Conservation (phyloP, 768 basidiomycete species). For the Pulveroboletus sp. region DNA sequence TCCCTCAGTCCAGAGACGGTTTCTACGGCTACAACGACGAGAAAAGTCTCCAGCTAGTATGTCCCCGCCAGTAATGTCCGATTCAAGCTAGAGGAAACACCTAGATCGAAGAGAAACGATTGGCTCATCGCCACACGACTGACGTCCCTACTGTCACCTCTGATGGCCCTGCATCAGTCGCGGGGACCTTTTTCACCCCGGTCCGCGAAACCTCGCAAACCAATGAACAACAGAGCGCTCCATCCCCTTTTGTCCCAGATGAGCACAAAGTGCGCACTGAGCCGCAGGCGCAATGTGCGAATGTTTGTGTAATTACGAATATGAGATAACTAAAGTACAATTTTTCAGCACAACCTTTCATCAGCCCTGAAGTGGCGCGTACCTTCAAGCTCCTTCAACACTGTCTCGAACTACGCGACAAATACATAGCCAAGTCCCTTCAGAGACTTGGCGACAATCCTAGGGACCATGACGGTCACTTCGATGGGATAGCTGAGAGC, state of each 20-base stretch:
- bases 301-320: neutral
- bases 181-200: slow-evolving; percentile 37
- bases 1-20: slow-evolving; percentile 57
- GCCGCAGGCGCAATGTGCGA: slow-evolving; percentile 31
- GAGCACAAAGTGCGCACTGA: slow-evolving; percentile 35
- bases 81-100: neutral
- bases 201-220: slow-evolving; percentile 29
- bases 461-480: slow-evolving; percentile 78
- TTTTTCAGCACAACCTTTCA: slow-evolving; percentile 18
- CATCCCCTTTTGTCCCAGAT: slow-evolving; percentile 27
- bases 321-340: slow-evolving; percentile 3
- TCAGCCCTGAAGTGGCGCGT: slow-evolving; percentile 43
- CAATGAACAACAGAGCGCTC: slow-evolving; percentile 9
- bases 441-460: slow-evolving; percentile 96
- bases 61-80: slow-evolving; percentile 20
- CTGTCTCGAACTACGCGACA: slow-evolving; percentile 91
- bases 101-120: slow-evolving; percentile 72
- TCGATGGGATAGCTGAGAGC: slow-evolving; percentile 62
- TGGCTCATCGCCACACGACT: slow-evolving; percentile 61
- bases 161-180: slow-evolving; percentile 29
- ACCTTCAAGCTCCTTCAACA: slow-evolving; percentile 71
- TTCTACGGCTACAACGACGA: slow-evolving; percentile 81
- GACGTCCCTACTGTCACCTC: slow-evolving; percentile 35
- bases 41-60: slow-evolving; percentile 67
- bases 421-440: slow-evolving; percentile 83